Conservation (phyloP, 192 early-diverging fungal genomes). For the Entomortierella chlamydospora region DNA sequence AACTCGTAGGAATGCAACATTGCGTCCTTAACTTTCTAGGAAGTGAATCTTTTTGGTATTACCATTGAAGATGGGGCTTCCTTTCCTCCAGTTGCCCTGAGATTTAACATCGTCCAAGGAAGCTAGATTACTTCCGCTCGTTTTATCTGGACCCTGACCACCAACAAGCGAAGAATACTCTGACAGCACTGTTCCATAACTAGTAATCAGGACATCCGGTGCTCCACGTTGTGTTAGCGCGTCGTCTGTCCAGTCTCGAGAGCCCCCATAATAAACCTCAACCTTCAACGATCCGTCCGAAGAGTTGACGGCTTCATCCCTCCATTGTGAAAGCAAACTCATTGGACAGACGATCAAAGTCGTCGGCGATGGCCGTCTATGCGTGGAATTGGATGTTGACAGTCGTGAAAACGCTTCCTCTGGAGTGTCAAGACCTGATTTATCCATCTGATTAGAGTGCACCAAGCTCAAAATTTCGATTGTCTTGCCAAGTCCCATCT, state of each 20-base stretch:
- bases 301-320: slow-evolving; percentile 60
- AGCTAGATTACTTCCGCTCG: background rate
- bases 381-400: slow-evolving; percentile 9
- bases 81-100: slow-evolving; percentile 24
- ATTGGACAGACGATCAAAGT: slow-evolving; percentile 67
- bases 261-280: slow-evolving; percentile 61
- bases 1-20: no score
- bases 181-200: slow-evolving; percentile 61
- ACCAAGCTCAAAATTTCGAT: slow-evolving; percentile 69
- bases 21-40: background rate
- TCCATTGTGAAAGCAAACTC: slow-evolving; percentile 65
- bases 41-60: background rate
- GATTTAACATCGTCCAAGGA: slow-evolving; percentile 27
- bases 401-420: slow-evolving; percentile 25
- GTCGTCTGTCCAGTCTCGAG: slow-evolving; percentile 28
- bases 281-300: slow-evolving; percentile 54
- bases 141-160: background rate
- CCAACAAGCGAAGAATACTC: slow-evolving; percentile 35
- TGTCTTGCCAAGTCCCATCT: slow-evolving; percentile 71
- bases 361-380: slow-evolving; percentile 48
- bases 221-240: slow-evolving; percentile 12
- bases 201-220: slow-evolving; percentile 64
- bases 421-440: slow-evolving; percentile 8
- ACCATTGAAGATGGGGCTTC: slow-evolving; percentile 50
- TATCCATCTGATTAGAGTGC: slow-evolving; percentile 55